Percentiles rank a stretch among this genome's conserved stretches.
Evolutionary conservation across 1,284 basidiomycete species (phyloP).

Genomic region (Grifola frondosa): DNA sequence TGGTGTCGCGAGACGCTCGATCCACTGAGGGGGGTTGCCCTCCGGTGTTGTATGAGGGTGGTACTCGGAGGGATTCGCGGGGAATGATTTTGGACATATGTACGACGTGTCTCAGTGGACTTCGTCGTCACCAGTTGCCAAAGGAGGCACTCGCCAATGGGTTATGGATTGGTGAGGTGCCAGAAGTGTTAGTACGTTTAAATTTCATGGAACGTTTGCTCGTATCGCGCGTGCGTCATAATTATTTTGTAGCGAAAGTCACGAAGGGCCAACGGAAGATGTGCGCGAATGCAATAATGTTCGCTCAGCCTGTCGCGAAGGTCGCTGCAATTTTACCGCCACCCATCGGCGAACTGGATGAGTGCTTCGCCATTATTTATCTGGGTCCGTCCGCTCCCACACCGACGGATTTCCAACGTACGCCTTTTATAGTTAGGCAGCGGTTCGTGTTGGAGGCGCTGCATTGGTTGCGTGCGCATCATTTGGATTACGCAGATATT

Average conservation of each 20-base stretch:
- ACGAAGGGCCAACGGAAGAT: constrained; percentile 3
- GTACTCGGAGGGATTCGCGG: too few relatives aligned
- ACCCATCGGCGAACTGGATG: constrained; percentile 4
- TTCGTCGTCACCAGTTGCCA: too few relatives aligned
- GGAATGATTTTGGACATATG: too few relatives aligned
- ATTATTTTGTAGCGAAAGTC: constrained; percentile 6
- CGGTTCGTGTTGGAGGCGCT: background rate
- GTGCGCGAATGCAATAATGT: constrained; percentile 8
- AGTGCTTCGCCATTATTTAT: constrained; percentile 6
- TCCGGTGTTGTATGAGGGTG: too few relatives aligned
- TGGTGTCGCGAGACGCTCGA: too few relatives aligned
- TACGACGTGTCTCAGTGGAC: too few relatives aligned
- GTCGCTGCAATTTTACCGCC: constrained; percentile 8
- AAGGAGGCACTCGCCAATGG: too few relatives aligned
- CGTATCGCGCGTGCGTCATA: constrained; percentile 5
- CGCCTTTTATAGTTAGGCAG: background rate
- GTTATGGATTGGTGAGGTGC: too few relatives aligned
- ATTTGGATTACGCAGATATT: too few relatives aligned
- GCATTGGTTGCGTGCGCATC: too few relatives aligned
- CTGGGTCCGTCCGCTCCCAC: background rate
- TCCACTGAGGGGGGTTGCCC: too few relatives aligned
- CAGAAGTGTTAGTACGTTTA: too few relatives aligned
- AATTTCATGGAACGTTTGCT: constrained; percentile 11
- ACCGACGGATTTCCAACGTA: background rate
- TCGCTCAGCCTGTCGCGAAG: constrained; percentile 5